Evolutionary conservation across 108 stramenopile genomes (phyloP), one percentile per base, ranked within the genome.

Genomic region (Bacterosira constricta): DNA sequence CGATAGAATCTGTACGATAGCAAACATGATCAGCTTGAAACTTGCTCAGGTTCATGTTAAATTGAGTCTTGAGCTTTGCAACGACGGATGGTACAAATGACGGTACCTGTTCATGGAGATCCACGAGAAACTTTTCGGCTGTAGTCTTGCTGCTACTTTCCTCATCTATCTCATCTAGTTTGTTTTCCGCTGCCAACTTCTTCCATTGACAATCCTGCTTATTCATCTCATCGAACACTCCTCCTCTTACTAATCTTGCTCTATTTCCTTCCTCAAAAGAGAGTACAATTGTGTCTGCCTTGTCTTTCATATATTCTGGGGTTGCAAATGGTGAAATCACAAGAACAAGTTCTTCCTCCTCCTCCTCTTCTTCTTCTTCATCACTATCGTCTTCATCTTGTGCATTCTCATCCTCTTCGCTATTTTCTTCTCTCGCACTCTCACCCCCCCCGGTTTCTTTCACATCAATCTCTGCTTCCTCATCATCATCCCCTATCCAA

Each of bases 21-120:
- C 86, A 87, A 23, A 84, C 80, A 63, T 87, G 86, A 69, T 87
- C 86, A 20, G 82, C 81, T 1, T 42, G 41, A 27, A 55, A 50
- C 15, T 50, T 36, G 7, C 57, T 66, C 4, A 81, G 77, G 49
- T 54, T 70, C 1, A 84, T 52, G 10, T 39, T 3, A 42, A 46
- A 46, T 26, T 21, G 17, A 10, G n/a, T 25, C 1, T 54, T 45
- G n/a, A 83, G 57, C 35, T 46, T 9, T 4, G 39, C 46, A 23
- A 63, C 61, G 6, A 83, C 30, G 6, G 65, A 23, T 26, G 45
- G 23, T 6, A 83, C n/a, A 64, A 83, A 83, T 7, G 42, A 51
- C 36, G 82, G 82, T 9, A 79, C 73, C 21, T 51, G 49, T 7
- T 67, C 61, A 4, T 57, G 37, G 1, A 83, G 54, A 11, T 49